Base-by-base conservation (phyloP, 2,329 filamentous ascomycete species). In the Penicillium janthinellum region DNA sequence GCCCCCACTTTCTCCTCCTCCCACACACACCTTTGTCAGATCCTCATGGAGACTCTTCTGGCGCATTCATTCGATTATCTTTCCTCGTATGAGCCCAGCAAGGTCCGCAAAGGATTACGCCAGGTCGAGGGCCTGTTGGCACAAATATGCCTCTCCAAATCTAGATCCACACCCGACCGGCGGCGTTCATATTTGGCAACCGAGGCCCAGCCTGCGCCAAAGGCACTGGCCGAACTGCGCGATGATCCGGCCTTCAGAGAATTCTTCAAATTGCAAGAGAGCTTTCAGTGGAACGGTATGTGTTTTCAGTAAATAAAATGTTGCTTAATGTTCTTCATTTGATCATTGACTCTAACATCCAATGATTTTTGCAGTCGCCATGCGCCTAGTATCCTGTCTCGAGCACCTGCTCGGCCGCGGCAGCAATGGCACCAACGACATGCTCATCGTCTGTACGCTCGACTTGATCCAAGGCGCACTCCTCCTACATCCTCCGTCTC, bases 1-100 rank as follows among this genome's bases (percentile, higher is more conserved):
- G 54, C 57, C 57, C 71, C 58, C 20, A 34, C 47, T 52, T 47
- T 38, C 57, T 34, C 14, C 22, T 57, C 44, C 41, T 52, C 57
- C 51, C 49, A 41, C 61, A 41, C 61, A 51, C 58, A 71, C 59
- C 56, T 64, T 17, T 11, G 69, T 56, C 39, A 54, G 41, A 42
- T 48, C 56, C 62, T 62, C 71, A 98, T 98, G 95, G 95, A 98
- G 81, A 88, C 90, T 54, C 85, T 98, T 31, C 84, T 98, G 57
- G 96, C 92, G 47, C 88, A 96, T 75, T 92, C 94, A 62, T 98
- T 98, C 78, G 93, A 97, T 81, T 96, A 96, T 78, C 89, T 97
- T 66, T 96, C 93, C 62, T 97, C 93, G 51, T 93, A 93, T 76
- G 92, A 97, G 70, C 88, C 88, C 59, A 83, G 85, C 75, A 96